Evolutionary conservation across 2,329 filamentous ascomycete genomes (phyloP), one percentile per base, ranked within the genome.

Genomic region (Nannizziopsis barbatae): DNA sequence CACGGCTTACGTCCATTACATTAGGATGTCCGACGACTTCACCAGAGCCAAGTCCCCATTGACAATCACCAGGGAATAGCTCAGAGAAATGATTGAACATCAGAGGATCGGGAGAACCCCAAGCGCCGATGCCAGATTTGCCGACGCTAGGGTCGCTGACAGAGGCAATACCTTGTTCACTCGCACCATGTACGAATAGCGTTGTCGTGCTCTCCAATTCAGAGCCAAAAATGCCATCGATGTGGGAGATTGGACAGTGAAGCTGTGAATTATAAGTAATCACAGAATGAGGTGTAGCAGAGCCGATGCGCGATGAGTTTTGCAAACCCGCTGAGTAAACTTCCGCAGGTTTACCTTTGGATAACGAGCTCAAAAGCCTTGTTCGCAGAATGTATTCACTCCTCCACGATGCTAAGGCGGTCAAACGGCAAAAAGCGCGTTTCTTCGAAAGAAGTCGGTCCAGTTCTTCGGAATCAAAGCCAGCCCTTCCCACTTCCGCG

Each of bases 311-410:
- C 15, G 73, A 65, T 5, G 76, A 67, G 9, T 79, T 77, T 49
- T 76, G 62, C 58, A 72, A 67, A 41, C 71, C 66, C 27, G 73
- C 62, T 8, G 72, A 70, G 33, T 81, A 75, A 12, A 57, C 75
- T 69, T 50, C 60, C 8, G 64, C 60, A 33, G 90, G 87, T 61
- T 89, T 94, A 44, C 90, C 92, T 51, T 86, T 81, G 41, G 76
- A 77, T 50, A 96, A 72, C 53, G 86, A 92, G 39, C 88, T 79
- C 45, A 96, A 70, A 45, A 96, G 75, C 41, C 86, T 79, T 1
- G 88, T 95, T 41, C 92, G 78, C 49, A 95, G 70, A 42, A 96
- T 83, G 60, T 96, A 98, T 65, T 98, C 92, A 65, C 86, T 95
- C 57, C 90, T 79, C 90, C 92, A 96, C 7, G 89, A 92, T n/a